Evolutionary conservation across 2,329 filamentous ascomycete genomes (phyloP).

Genomic region (Aspergillus floridensis): DNA sequence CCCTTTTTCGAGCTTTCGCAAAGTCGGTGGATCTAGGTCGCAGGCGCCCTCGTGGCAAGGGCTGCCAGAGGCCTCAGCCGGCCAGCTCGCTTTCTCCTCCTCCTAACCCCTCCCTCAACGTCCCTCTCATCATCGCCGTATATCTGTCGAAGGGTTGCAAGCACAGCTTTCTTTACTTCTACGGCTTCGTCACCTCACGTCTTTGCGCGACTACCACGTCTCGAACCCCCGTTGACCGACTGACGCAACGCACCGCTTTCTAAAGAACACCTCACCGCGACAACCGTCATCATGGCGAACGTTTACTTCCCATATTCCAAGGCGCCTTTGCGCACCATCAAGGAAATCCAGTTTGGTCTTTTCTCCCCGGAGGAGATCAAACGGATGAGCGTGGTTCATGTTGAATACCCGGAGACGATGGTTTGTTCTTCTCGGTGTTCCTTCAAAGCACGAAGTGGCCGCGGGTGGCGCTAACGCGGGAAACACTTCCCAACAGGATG

Average conservation of each 20-base stretch:
- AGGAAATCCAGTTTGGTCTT: conserved; percentile 98
- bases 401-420: conserved; percentile 99
- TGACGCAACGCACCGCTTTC: conserved; percentile 12
- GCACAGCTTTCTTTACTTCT: neutral
- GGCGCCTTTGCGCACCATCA: conserved; percentile 93
- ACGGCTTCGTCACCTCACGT: conserved; percentile 10
- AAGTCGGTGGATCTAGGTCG: conserved; percentile 39
- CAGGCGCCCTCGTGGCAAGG: conserved; percentile 50
- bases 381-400: conserved; percentile 94
- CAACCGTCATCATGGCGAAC: conserved; percentile 74
- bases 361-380: conserved; percentile 98
- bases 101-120: neutral
- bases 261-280: conserved; percentile 15
- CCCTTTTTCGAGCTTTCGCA: conserved; percentile 33
- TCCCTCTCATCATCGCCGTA: conserved; percentile 34
- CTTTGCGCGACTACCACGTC: conserved; percentile 2
- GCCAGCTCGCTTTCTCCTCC: conserved; percentile 31
- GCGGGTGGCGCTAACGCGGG: conserved; percentile 21
- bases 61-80: conserved; percentile 47
- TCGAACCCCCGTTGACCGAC: conserved; percentile 12
- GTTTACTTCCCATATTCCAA: conserved; percentile 86
- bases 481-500: conserved; percentile 56
- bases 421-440: conserved; percentile 37
- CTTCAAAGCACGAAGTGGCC: neutral
- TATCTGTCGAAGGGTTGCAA: conserved; percentile 13